phyloP scores from a whole-genome alignment of 257 asterid species.

The Nicotiana tabacum region DNA sequence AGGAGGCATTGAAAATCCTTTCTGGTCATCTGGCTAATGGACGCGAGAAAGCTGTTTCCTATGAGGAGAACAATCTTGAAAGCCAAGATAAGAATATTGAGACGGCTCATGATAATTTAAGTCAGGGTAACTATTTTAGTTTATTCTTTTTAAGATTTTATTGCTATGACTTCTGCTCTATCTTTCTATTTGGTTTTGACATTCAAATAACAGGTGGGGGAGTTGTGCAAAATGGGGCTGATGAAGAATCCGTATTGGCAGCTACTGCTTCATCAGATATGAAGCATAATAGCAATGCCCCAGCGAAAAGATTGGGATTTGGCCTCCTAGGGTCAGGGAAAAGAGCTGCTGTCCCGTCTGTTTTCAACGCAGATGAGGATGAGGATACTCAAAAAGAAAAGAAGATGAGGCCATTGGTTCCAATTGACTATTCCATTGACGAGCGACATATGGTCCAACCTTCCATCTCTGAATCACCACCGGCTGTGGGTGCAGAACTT shows the following conservation, averaged over 20 bases:
- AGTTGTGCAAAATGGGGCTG: conserved; percentile 47
- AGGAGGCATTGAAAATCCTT: conserved; percentile 39
- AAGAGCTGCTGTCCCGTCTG: conserved; percentile 87
- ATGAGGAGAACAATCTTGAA: conserved; percentile 38
- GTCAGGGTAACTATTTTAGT: conserved; percentile 29
- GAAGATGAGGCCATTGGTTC: conserved; percentile 98
- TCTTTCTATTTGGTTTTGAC: conserved; percentile 13
- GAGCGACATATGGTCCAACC: conserved; percentile 59
- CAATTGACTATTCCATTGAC: conserved; percentile 91
- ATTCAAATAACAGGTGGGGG: conserved; percentile 45
- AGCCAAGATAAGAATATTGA: conserved; percentile 34
- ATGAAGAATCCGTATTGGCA: conserved; percentile 38
- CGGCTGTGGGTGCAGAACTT: conserved; percentile 62
- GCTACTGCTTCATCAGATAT: conserved; percentile 41
- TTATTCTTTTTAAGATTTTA: background rate
- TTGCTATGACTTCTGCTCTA: background rate
- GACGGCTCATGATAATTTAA: conserved; percentile 37
- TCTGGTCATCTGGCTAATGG: conserved; percentile 39
- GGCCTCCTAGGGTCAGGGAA: conserved; percentile 89
- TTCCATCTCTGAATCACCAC: conserved; percentile 46
- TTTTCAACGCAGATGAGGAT: conserved; percentile 84
- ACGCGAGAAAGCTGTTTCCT: conserved; percentile 31
- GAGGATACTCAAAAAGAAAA: conserved; percentile 91
- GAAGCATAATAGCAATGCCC: conserved; percentile 54
- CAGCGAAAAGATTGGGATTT: conserved; percentile 76